Evolutionary conservation across 2,329 filamentous ascomycete species (phyloP).

Genomic region (Claviceps sp.): DNA sequence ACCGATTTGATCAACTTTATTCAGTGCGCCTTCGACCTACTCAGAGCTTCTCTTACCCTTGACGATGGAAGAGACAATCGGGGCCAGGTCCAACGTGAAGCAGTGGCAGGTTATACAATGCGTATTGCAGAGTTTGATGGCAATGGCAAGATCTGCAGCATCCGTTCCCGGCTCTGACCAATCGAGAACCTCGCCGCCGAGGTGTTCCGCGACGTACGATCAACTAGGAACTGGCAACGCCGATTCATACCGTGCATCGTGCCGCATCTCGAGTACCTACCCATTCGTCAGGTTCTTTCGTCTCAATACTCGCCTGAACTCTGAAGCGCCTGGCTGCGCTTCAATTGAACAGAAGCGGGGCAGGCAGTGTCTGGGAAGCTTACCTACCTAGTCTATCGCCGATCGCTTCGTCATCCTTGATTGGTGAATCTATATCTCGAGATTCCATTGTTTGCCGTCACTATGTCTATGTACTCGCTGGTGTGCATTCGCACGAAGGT

Average conservation of each 20-base stretch:
- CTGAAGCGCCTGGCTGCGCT: background rate
- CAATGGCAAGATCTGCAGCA: conserved; percentile 28
- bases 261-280: background rate
- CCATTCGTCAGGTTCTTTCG: background rate
- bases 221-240: conserved; percentile 9
- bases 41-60: background rate
- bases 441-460: conserved; percentile 33
- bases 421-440: conserved; percentile 38
- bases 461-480: conserved; percentile 21
- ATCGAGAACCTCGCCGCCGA: conserved; percentile 26
- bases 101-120: conserved; percentile 10
- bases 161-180: conserved; percentile 34
- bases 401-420: conserved; percentile 18
- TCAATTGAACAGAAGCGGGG: no score
- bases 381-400: conserved; percentile 1
- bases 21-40: background rate
- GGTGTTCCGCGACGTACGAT: conserved; percentile 5
- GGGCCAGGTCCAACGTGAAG: background rate
- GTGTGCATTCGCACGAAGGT: conserved; percentile 25
- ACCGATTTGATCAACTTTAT: background rate
- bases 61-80: background rate
- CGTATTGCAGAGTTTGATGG: conserved; percentile 16
- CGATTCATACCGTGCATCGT: background rate
- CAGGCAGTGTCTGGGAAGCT: background rate
- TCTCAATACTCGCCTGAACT: background rate